Conservation (phyloP, 164 flowering plant genomes). For the Echeveria elegans region DNA sequence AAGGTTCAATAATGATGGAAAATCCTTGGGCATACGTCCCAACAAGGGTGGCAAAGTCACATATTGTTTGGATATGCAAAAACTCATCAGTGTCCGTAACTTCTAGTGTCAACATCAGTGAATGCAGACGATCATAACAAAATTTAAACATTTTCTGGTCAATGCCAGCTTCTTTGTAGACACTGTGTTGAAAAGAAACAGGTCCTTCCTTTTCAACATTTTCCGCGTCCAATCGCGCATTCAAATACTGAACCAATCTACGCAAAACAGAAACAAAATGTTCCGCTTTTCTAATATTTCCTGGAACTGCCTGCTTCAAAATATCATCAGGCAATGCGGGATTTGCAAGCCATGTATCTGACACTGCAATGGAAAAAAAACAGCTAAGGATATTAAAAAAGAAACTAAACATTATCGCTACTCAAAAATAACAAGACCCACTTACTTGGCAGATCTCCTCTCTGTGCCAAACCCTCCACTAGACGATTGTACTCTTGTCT, state of each 20-base stretch:
- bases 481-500: slow-evolving; percentile 92
- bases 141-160: slow-evolving; percentile 91
- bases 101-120: slow-evolving; percentile 90
- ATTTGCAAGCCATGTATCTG: slow-evolving; percentile 81
- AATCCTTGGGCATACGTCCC: slow-evolving; percentile 92
- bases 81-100: slow-evolving; percentile 94
- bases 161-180: slow-evolving; percentile 73
- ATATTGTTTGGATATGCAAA: slow-evolving; percentile 80
- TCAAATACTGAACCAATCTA: slow-evolving; percentile 82
- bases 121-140: slow-evolving; percentile 93
- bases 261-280: slow-evolving; percentile 84
- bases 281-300: slow-evolving; percentile 96
- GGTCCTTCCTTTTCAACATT: slow-evolving; percentile 95
- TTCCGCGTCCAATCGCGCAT: slow-evolving; percentile 74
- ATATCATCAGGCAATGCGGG: slow-evolving; percentile 98
- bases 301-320: slow-evolving; percentile 96
- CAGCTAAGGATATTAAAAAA: not conserved
- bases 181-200: slow-evolving; percentile 66
- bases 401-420: not conserved
- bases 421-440: not conserved
- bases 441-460: slow-evolving; percentile 82
- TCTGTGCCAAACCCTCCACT: slow-evolving; percentile 87
- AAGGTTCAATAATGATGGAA: slow-evolving; percentile 95
- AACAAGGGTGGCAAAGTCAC: slow-evolving; percentile 95
- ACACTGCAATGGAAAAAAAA: slow-evolving; percentile 33